Evolutionary conservation across 805 yeast genomes (phyloP).

Genomic region (Barnettozyma botsteinii): DNA sequence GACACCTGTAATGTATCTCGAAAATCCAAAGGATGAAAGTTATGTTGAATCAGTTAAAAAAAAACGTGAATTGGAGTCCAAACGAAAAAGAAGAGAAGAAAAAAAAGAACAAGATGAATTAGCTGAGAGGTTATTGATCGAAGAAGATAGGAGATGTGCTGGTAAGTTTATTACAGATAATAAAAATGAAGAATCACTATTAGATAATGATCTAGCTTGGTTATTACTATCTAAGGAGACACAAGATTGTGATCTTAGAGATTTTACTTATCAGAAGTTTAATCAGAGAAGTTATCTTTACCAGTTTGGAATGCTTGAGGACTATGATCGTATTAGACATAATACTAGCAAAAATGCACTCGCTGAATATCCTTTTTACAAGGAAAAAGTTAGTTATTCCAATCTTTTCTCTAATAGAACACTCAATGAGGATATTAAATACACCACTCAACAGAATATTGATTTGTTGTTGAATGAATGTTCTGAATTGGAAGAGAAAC

Average conservation of each 20-base stretch:
- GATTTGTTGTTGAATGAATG: too few species aligned
- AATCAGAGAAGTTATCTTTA: background rate
- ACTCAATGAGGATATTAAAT: too few species aligned
- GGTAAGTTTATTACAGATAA: conserved; percentile 9
- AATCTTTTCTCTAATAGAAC: too few species aligned
- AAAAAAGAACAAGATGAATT: background rate
- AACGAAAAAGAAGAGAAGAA: background rate
- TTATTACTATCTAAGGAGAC: conserved; percentile 11
- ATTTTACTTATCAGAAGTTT: background rate
- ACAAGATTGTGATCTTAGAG: conserved; percentile 2
- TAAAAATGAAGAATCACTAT: conserved; percentile 2
- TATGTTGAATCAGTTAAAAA: too few species aligned
- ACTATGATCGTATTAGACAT: background rate
- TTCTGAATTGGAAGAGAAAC: background rate
- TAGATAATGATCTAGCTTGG: conserved; percentile 14
- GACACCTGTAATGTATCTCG: too few species aligned
- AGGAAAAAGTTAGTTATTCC: too few species aligned
- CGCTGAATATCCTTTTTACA: too few species aligned
- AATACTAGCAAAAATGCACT: background rate
- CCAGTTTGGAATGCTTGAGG: conserved; percentile 1
- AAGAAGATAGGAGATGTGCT: background rate
- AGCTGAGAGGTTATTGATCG: background rate
- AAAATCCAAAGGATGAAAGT: too few species aligned
- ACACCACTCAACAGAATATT: too few species aligned
- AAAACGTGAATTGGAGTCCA: too few species aligned